These are phyloP conservation scores for Leccinum pachyderme DNA, from an alignment of 1,284 basidiomycete species.

Conservation along the genomic window DNA sequence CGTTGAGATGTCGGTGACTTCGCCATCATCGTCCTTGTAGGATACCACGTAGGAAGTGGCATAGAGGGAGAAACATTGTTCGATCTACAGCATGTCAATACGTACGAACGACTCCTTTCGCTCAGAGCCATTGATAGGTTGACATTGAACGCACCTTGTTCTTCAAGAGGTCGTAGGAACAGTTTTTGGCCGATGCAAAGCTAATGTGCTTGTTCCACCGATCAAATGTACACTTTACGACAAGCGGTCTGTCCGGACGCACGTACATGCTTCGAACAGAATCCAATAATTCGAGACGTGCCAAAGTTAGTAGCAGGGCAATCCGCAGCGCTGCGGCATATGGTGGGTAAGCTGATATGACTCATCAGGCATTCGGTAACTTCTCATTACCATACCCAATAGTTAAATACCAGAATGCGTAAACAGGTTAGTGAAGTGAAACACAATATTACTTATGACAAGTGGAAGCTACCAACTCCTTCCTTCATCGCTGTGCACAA, in stretches of 20 bases:
- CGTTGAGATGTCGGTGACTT: slow-evolving; percentile 63
- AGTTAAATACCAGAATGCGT: slow-evolving; percentile 13
- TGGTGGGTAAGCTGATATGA: slow-evolving; percentile 10
- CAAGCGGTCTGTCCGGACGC: slow-evolving; percentile 62
- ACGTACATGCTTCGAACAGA: slow-evolving; percentile 30
- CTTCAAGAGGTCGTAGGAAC: slow-evolving; percentile 69
- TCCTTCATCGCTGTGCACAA: slow-evolving; percentile 82
- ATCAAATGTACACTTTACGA: slow-evolving; percentile 80
- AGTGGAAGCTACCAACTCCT: slow-evolving; percentile 92
- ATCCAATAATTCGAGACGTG: slow-evolving; percentile 1
- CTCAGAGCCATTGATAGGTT: background rate
- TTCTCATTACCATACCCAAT: background rate
- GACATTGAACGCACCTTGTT: slow-evolving; percentile 49
- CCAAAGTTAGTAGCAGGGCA: slow-evolving; percentile 6
- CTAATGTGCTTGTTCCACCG: slow-evolving; percentile 70
- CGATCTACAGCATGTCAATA: slow-evolving; percentile 51
- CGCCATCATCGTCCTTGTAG: slow-evolving; percentile 87
- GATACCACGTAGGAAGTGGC: slow-evolving; percentile 67
- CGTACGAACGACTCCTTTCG: background rate
- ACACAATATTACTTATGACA: slow-evolving; percentile 57
- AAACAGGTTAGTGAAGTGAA: slow-evolving; percentile 26
- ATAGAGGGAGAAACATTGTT: slow-evolving; percentile 78
- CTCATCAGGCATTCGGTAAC: slow-evolving; percentile 2
- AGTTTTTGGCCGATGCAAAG: slow-evolving; percentile 74
- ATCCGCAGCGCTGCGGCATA: slow-evolving; percentile 29